Conservation (phyloP, 2,329 filamentous ascomycete genomes). For the Fusarium nodosum region DNA sequence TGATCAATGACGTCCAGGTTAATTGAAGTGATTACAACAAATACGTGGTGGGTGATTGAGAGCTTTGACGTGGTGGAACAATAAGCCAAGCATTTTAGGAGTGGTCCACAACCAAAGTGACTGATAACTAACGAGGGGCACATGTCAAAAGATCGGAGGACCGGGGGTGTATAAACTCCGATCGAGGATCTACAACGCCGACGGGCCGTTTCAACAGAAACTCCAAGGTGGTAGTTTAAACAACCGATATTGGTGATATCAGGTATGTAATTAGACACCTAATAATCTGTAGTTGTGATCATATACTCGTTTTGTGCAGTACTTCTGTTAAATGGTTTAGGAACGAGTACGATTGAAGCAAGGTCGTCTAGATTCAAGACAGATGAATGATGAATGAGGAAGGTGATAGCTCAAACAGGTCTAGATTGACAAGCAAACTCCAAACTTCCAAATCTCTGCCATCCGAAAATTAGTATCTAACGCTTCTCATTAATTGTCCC, state of each 20-base stretch:
- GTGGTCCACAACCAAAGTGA: slow-evolving; percentile 26
- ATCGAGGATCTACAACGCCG: slow-evolving; percentile 4
- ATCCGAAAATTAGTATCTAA: neutral
- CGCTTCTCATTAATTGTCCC: neutral
- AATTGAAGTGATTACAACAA: neutral
- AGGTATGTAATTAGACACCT: neutral
- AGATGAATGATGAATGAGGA: neutral
- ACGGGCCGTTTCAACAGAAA: neutral
- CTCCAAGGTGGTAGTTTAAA: neutral
- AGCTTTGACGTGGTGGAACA: neutral
- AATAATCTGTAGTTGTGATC: neutral
- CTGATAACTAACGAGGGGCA: neutral
- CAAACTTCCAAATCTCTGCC: neutral
- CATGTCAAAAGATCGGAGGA: slow-evolving; percentile 10
- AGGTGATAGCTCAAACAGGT: neutral
- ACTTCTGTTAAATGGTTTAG: neutral
- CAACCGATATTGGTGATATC: neutral
- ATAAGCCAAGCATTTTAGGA: neutral
- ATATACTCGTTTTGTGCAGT: neutral
- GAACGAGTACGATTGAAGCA: neutral
- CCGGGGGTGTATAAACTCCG: slow-evolving; percentile 10
- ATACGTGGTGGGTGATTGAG: neutral
- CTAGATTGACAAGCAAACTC: neutral
- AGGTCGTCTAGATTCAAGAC: neutral
- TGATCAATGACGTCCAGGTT: too few relatives aligned